Evolutionary conservation across 208 protist genomes (phyloP), one percentile per base, ranked within the genome.

Genomic region (Novymonas esmeraldas): DNA sequence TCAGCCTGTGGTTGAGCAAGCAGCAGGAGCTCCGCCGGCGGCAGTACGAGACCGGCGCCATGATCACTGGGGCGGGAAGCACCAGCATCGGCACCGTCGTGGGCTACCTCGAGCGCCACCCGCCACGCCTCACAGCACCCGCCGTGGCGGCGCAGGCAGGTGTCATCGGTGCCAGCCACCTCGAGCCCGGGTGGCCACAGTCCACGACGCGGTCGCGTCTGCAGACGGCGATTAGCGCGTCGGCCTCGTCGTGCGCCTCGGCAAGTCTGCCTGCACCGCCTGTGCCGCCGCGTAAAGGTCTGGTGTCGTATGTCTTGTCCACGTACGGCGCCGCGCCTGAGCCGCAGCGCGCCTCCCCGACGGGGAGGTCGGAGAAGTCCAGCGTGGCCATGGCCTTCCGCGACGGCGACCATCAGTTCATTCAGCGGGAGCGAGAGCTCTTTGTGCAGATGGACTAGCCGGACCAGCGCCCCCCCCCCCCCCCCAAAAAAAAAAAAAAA

Each of bases 351-450:
- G 34, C 18, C 13, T 1, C 38, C 1, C 22, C 11, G 10, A 29
- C 34, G 16, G 31, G 18, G 1, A 51, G 14, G 44, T 10, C 18
- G 5, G 38, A 39, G 36, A 22, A 51, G 14, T 16, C 1, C 29
- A 61, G n/a, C n/a, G 22, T 20, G 4, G 38, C 14, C 16, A 20
- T 69, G 61, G 10, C 57, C n/a, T 81, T 64, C 41, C 50, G 62
- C 26, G 59, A 63, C 39, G 69, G 59, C 2, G 69, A 76, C 41
- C 69, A 41, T 10, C 58, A 76, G 50, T 71, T 75, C 52, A 80
- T 76, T 60, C 61, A 80, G 33, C 64, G 52, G 9, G 51, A 64
- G 31, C 63, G 75, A 13, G 61, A 64, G 22, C 57, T 73, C 31
- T 65, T 67, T 6, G 18, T 62, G 51, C 69, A 74, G 38, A 28